Evolutionary conservation across 495 filamentous ascomycete species (phyloP), one percentile per base, ranked within the genome.

Genomic region (Jackrogersella minutella): DNA sequence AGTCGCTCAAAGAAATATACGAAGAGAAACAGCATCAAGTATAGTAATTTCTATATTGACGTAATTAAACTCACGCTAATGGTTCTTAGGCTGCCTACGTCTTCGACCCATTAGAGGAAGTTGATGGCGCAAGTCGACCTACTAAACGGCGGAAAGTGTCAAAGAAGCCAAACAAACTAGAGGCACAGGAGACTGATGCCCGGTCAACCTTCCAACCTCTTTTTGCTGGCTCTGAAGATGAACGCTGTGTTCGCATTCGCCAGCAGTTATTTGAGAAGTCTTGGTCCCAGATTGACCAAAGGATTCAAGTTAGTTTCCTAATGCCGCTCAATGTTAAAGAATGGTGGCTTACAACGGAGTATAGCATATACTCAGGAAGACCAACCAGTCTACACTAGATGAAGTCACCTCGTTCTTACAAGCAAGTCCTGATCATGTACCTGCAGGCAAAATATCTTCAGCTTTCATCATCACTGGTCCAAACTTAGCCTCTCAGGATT

Each of bases 391-490:
- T 31, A 90, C 87, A 0, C 72, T 90, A 14, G 77, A 82, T 30
- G 79, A 89, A 14, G 88, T 97, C 36, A 78, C 83, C 5, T 78
- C 80, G 7, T 97, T 96, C 72, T 76, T 94, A 7, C 75, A 76
- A 36, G 76, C 78, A 3, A 81, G 80, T n/a, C 80, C 82, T 3
- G 60, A 51, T 31, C 58, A 69, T 63, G 60, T 58, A 64, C 72
- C 64, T 37, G 56, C 61, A 81, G 79, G 51, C 8, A 81, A 78
- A 58, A 88, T 97, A 22, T 91, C 92, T 0, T 88, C 92, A 4
- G 93, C 85, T 11, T 86, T 97, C 56, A 86, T 99, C 37, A 87
- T 92, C 26, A 89, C 91, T 14, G 93, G 92, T 5, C 91, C 93
- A n/a, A 93, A 93, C 65, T 90, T 93, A 54, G 88, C 92, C 22